Conservation (phyloP, 1,284 basidiomycete species). For the Hemileia vastatrix region DNA sequence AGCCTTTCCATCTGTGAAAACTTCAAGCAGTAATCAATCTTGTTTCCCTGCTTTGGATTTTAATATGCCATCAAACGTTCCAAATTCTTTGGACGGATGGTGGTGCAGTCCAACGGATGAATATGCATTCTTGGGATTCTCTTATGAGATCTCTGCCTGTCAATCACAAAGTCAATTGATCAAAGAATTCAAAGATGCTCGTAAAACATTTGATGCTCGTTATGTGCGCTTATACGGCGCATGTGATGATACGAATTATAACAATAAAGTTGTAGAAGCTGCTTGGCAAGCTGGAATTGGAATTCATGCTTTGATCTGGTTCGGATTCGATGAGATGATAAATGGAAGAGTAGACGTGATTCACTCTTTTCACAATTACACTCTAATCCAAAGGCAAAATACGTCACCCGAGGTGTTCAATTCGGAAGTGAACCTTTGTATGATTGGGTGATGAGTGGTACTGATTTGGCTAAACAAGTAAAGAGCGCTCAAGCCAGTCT, state of each 20-base stretch:
- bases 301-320: slow-evolving; percentile 63
- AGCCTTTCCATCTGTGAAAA: no score
- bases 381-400: slow-evolving; percentile 57
- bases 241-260: slow-evolving; percentile 50
- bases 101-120: slow-evolving; percentile 14
- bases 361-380: slow-evolving; percentile 53
- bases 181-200: slow-evolving; percentile 57
- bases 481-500: slow-evolving; percentile 50
- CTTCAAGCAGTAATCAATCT: no score
- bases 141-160: slow-evolving; percentile 15
- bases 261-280: slow-evolving; percentile 58
- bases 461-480: slow-evolving; percentile 54
- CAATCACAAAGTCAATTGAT: slow-evolving; percentile 49
- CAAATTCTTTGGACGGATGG: no score
- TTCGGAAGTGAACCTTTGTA: slow-evolving; percentile 66
- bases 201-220: slow-evolving; percentile 54
- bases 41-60: no score
- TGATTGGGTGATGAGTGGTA: slow-evolving; percentile 53
- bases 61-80: no score
- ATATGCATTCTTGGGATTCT: slow-evolving; percentile 15
- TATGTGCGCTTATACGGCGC: slow-evolving; percentile 62
- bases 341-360: slow-evolving; percentile 54
- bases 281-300: slow-evolving; percentile 61
- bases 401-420: slow-evolving; percentile 57
- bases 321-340: slow-evolving; percentile 50